These are phyloP conservation scores for Coffea humblotiana DNA, from an alignment of 305 asterid species.

Conservation along the genomic window DNA sequence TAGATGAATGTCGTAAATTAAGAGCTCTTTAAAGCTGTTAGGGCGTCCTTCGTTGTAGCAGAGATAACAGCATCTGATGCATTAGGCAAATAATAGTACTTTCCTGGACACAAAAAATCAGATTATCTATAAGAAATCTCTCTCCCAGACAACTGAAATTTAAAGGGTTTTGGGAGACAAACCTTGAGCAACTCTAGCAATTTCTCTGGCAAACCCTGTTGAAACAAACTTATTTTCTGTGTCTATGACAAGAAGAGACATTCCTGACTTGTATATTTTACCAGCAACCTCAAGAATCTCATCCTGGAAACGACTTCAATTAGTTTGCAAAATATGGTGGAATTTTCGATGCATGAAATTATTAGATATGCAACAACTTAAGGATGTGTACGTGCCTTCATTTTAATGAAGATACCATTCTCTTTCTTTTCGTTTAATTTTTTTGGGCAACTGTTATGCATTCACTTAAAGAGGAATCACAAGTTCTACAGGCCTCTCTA, in stretches of 20 bases:
- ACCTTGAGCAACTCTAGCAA: constrained; percentile 98
- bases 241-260: constrained; percentile 97
- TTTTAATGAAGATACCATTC: background rate
- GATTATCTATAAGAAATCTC: background rate
- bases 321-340: background rate
- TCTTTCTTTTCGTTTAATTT: background rate
- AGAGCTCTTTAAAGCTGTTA: constrained; percentile 72
- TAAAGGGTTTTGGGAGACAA: constrained; percentile 4
- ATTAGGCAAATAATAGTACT: constrained; percentile 94
- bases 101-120: constrained; percentile 49
- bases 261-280: constrained; percentile 88
- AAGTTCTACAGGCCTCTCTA: background rate
- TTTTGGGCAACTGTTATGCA: background rate
- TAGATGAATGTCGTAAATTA: constrained; percentile 21
- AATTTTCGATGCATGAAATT: background rate
- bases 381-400: background rate
- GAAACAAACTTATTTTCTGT: constrained; percentile 97
- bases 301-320: constrained; percentile 46
- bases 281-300: constrained; percentile 98
- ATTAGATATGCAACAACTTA: background rate
- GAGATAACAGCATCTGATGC: constrained; percentile 98
- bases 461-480: background rate
- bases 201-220: constrained; percentile 97
- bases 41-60: constrained; percentile 86
- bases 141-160: background rate